Percentiles rank a stretch among this genome's conserved stretches.
Evolutionary conservation across 352 stramenopile species (phyloP).

Genomic region (Globisporangium heterothallicum): DNA sequence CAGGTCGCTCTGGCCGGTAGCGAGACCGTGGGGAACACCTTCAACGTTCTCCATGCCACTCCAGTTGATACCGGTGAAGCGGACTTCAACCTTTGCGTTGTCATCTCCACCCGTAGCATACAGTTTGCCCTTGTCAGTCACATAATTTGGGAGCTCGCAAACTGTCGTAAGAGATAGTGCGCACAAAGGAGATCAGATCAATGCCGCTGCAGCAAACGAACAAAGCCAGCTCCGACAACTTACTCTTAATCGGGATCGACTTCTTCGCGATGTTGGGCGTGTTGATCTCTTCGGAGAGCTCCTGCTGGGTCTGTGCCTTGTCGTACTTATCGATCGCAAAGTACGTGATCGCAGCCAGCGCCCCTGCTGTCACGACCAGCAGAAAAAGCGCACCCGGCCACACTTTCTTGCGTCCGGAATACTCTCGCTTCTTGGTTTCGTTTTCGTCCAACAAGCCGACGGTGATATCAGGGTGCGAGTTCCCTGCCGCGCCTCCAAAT

Average conservation of each 20-base stretch:
- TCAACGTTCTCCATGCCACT: constrained; percentile 83
- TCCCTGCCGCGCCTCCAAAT: background rate
- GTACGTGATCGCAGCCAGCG: constrained; percentile 52
- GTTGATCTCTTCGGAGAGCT: constrained; percentile 45
- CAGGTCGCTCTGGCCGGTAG: constrained; percentile 56
- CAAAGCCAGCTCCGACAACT: constrained; percentile 1
- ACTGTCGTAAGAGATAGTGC: constrained; percentile 32
- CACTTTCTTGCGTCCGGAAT: constrained; percentile 65
- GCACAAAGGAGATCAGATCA: no score
- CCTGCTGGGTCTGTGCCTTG: constrained; percentile 56
- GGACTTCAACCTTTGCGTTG: constrained; percentile 49
- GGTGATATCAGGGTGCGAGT: constrained; percentile 61
- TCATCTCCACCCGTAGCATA: constrained; percentile 51
- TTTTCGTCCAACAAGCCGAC: constrained; percentile 61
- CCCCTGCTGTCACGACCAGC: constrained; percentile 40
- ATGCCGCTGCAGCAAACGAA: background rate
- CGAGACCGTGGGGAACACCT: constrained; percentile 70
- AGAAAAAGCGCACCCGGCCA: constrained; percentile 77
- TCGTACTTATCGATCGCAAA: constrained; percentile 60
- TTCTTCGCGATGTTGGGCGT: constrained; percentile 25
- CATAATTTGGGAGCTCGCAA: constrained; percentile 68
- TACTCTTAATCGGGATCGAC: constrained; percentile 38
- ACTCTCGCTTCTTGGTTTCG: constrained; percentile 35
- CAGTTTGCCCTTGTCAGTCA: constrained; percentile 49
- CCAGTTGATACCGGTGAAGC: constrained; percentile 86